A percentile compares a stretch with the other conserved stretches of the same genome.
phyloP scores from a whole-genome alignment of 176 grass and related monocot species.

The Oryza glumipatula region DNA sequence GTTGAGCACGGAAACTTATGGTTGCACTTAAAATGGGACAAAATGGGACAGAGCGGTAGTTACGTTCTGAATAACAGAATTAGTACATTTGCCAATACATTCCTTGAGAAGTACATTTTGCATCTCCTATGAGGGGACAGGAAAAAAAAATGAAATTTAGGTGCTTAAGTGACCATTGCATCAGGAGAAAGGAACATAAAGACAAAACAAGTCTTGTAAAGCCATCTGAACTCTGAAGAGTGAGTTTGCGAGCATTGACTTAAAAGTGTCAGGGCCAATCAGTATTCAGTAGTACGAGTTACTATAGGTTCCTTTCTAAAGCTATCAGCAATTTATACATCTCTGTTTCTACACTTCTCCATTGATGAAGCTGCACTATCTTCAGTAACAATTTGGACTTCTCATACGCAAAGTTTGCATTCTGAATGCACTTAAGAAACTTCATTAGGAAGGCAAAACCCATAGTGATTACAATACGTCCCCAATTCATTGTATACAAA shows the following conservation, averaged over 20 bases:
- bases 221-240: neutral
- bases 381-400: neutral
- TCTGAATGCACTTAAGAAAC: neutral
- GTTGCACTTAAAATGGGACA: too few relatives aligned
- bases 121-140: too few relatives aligned
- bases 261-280: neutral
- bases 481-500: neutral
- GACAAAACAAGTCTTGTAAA: conserved; percentile 7
- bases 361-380: neutral
- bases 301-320: neutral
- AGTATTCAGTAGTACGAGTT: neutral
- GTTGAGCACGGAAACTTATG: too few relatives aligned
- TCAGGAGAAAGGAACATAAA: conserved; percentile 21
- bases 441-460: neutral
- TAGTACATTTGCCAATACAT: neutral
- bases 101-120: conserved; percentile 17
- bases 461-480: neutral
- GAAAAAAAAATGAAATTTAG: too few relatives aligned
- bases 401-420: neutral
- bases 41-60: too few relatives aligned
- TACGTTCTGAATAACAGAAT: too few relatives aligned
- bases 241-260: neutral
- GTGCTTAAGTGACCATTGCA: neutral
- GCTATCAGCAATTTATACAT: too few relatives aligned
- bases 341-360: neutral